Conservation (phyloP, 164 flowering plant genomes). For the Annona cherimola region DNA sequence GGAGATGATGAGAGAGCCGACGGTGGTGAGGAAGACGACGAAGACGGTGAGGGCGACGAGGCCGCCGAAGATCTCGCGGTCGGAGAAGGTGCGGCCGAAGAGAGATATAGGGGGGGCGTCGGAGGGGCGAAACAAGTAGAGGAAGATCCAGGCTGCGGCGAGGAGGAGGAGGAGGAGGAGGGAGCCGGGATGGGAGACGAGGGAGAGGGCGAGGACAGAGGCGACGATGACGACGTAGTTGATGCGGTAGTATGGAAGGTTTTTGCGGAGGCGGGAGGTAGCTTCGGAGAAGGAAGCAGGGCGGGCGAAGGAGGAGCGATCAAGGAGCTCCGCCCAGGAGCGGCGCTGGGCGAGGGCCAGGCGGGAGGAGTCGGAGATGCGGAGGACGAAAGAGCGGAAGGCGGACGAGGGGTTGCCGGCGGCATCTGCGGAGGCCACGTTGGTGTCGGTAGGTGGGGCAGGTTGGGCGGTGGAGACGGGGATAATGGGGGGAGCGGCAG, state of each 20-base stretch:
- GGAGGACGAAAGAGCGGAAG: slow-evolving; percentile 50
- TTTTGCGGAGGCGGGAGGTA: slow-evolving; percentile 60
- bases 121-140: slow-evolving; percentile 67
- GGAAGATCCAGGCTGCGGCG: slow-evolving; percentile 63
- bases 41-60: slow-evolving; percentile 37
- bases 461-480: slow-evolving; percentile 16
- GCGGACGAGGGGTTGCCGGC: no score
- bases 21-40: slow-evolving; percentile 67
- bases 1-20: slow-evolving; percentile 65
- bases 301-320: slow-evolving; percentile 51
- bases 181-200: slow-evolving; percentile 74
- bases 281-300: slow-evolving; percentile 73
- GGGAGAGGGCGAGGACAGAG: slow-evolving; percentile 43
- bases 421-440: slow-evolving; percentile 51
- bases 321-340: slow-evolving; percentile 71
- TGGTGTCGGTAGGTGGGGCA: slow-evolving; percentile 8
- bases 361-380: slow-evolving; percentile 40
- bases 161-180: no score
- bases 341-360: slow-evolving; percentile 60
- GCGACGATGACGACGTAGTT: slow-evolving; percentile 54
- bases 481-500: background rate
- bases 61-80: slow-evolving; percentile 51
- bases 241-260: slow-evolving; percentile 67
- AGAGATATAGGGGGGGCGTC: slow-evolving; percentile 52
- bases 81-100: slow-evolving; percentile 56